These are phyloP conservation scores for Microstegium vimineum DNA, from an alignment of 176 grass and related monocot species.

Conservation along the genomic window DNA sequence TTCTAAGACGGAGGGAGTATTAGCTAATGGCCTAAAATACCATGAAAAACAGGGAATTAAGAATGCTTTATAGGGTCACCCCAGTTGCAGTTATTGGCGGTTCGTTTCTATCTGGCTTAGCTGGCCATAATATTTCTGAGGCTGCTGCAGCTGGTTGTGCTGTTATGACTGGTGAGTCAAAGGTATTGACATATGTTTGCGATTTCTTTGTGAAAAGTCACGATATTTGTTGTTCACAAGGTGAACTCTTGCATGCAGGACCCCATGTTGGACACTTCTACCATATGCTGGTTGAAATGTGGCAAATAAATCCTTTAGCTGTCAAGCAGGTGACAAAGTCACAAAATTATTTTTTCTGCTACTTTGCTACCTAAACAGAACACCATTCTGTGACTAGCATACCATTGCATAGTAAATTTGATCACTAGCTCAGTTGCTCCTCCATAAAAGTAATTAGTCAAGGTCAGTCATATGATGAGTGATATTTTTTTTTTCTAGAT, in stretches of 20 bases:
- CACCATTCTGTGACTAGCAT: neutral
- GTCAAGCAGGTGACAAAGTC: conserved; percentile 56
- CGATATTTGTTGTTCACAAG: neutral
- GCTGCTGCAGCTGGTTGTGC: conserved; percentile 86
- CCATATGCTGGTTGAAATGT: conserved; percentile 85
- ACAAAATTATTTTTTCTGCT: neutral
- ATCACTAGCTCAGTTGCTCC: neutral
- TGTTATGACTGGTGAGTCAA: conserved; percentile 62
- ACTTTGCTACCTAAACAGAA: neutral
- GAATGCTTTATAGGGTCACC: conserved; percentile 67
- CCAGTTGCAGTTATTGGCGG: conserved; percentile 82
- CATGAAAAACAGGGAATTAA: conserved; percentile 68
- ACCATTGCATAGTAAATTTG: neutral
- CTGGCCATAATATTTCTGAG: conserved; percentile 87
- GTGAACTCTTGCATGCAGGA: conserved; percentile 49
- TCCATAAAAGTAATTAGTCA: neutral
- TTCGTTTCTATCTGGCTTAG: conserved; percentile 69
- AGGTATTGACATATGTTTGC: neutral
- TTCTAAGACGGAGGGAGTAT: neutral
- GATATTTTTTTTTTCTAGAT: neutral
- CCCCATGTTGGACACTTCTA: conserved; percentile 80
- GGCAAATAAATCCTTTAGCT: conserved; percentile 63
- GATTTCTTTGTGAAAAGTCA: conserved; percentile 5
- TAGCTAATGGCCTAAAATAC: conserved; percentile 30
- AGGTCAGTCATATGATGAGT: neutral